Evolutionary conservation across 768 basidiomycete genomes (phyloP).

Genomic region (Pleurotus salmoneostramineus): DNA sequence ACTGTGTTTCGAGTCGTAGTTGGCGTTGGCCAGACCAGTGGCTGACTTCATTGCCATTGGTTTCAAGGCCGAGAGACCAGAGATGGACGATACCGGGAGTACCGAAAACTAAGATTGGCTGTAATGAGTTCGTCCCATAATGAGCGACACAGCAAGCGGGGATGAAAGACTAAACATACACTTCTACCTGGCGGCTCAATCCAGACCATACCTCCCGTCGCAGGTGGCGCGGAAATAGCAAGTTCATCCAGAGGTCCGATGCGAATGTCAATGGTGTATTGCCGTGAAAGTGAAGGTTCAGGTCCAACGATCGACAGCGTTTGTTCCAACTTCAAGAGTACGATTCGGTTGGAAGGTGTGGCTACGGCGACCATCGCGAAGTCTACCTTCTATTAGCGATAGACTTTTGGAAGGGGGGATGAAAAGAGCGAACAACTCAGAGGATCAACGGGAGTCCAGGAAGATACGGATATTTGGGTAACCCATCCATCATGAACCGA

Average conservation of each 20-base stretch:
- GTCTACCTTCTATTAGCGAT: constrained; percentile 35
- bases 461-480: constrained; percentile 54
- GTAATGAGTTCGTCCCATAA: not conserved
- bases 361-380: constrained; percentile 56
- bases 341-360: constrained; percentile 53
- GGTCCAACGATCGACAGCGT: constrained; percentile 24
- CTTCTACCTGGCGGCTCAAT: constrained; percentile 31
- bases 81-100: constrained; percentile 60
- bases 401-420: too few species aligned
- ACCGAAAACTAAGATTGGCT: constrained; percentile 57
- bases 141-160: not conserved
- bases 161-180: constrained; percentile 25
- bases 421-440: constrained; percentile 40
- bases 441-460: constrained; percentile 38
- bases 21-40: constrained; percentile 48
- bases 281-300: constrained; percentile 23
- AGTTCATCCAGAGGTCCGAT: constrained; percentile 26
- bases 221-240: constrained; percentile 34
- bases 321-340: constrained; percentile 52
- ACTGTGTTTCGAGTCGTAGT: constrained; percentile 42
- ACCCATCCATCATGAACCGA: constrained; percentile 59
- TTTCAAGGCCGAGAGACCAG: constrained; percentile 37
- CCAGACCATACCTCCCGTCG: constrained; percentile 57
- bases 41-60: not conserved
- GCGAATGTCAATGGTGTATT: constrained; percentile 27